Conservation (phyloP, 192 early-diverging fungal genomes). For the Backusella morwellensis region DNA sequence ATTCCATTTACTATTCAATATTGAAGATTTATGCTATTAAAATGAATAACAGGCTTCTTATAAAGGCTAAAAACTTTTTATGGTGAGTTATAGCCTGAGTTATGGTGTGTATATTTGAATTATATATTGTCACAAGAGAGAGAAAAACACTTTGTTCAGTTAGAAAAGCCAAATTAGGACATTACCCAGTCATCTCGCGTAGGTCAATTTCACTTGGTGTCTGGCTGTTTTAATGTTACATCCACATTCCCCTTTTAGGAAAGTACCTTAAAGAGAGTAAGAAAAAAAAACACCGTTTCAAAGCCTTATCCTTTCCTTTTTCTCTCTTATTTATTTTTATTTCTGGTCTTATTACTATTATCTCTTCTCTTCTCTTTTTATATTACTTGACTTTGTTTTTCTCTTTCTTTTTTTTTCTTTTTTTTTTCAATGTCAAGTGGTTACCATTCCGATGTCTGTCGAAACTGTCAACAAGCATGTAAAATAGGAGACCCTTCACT, state of each 20-base stretch:
- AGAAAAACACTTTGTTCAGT: too few relatives aligned
- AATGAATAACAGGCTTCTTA: too few relatives aligned
- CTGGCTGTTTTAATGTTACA: neutral
- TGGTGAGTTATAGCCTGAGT: too few relatives aligned
- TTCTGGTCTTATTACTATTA: neutral
- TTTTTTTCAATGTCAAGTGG: neutral
- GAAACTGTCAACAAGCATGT: neutral
- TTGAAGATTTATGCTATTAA: too few relatives aligned
- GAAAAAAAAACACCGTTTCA: neutral
- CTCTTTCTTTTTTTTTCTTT: neutral
- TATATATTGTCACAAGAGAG: too few relatives aligned
- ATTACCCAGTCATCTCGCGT: too few relatives aligned
- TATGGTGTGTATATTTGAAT: too few relatives aligned
- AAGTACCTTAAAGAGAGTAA: neutral
- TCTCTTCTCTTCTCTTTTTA: neutral
- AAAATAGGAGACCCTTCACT: slow-evolving; percentile 3
- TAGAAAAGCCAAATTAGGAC: too few relatives aligned
- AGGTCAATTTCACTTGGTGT: neutral
- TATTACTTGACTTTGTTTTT: neutral
- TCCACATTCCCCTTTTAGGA: neutral
- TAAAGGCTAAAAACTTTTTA: too few relatives aligned
- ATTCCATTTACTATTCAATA: too few relatives aligned
- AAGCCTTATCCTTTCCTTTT: neutral
- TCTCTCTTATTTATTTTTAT: neutral
- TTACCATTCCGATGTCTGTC: slow-evolving; percentile 4